Base-by-base conservation (phyloP, 2,329 filamentous ascomycete species). In the Aspergillus aculeatus region DNA sequence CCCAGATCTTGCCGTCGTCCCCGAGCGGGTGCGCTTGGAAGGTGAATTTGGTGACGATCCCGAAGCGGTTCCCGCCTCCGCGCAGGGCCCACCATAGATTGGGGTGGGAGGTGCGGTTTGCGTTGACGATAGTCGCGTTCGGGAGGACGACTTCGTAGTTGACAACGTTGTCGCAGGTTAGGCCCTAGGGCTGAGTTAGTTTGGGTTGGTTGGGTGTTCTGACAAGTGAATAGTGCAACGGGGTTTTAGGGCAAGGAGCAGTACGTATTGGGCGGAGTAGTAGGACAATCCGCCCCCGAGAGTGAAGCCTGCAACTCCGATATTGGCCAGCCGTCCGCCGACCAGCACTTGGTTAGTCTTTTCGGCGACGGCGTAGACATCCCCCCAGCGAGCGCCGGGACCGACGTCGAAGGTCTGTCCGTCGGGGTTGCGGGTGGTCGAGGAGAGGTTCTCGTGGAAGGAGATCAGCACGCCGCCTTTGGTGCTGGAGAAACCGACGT, bases 241-340 rank as follows among this genome's bases (percentile, higher is more conserved):
- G 47, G 10, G 29, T 6, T 2, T 5, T 41, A 19, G 12, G 24
- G 21, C 1, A 14, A 24, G 4, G 48, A 35, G 49, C 32, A 56
- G 38, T 52, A 62, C 60, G 31, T 62, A 62, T 62, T 62, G 60
- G 9, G 60, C 60, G 3, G 60, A 62, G 54, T 60, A 62, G 54
- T 62, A 62, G n/a, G 60, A 62, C 12, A 62, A 26, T 1, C 60
- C 57, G 2, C 60, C 60, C 12, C 60, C 60, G 9, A 60, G 54
- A 4, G 50, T 55, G 26, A 57, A 58, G 1, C 60, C 60, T 21
- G 48, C 57, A 1, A 62, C 60, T 2, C 60, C 60, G 7, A 62
- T 62, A 23, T 62, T 62, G 9, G 49, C 54, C 12, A 62, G 54
- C 14, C 60, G 57, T 2, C 60, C 60, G 5, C 60, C 57, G 16